Base-by-base conservation (phyloP, 2,329 filamentous ascomycete genomes). In the Xylariaceae sp. region DNA sequence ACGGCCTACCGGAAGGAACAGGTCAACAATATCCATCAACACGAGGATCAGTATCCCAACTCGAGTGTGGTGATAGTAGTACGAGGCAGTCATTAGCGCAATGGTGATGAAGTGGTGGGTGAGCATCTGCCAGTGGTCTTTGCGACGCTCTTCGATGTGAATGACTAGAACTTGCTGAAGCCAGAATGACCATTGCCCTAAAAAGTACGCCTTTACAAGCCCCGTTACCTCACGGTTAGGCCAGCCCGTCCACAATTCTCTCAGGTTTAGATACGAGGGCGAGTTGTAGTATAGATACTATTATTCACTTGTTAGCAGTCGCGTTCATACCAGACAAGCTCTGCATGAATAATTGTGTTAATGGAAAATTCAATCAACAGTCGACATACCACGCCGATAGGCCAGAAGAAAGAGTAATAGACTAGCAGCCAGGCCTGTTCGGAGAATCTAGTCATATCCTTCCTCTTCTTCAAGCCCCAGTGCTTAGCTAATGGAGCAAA, bases 101-200 rank as follows among this genome's bases (percentile, higher is more conserved):
- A 86, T 89, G 26, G 94, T 99, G 69, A 97, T 85, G 68, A 96
- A 82, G 74, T 99, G 94, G 71, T 97, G 94, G 19, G 84, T 86
- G 63, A 97, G 84, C 94, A 97, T 97, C 72, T 97, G 92, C 76
- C 84, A 88, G 72, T 96, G 87, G 66, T 99, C 94, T 74, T 97
- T 97, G 66, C 94, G 83, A 62, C 88, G 84, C 73, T 95, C 89
- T 73, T 99, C 94, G 57, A 97, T 91, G 72, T 96, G 87, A 70
- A 97, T 89, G 55, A 96, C 89, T 34, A 96, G 77, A 61, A 97
- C 88, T 73, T 96, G 91, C 74, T 97, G 92, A 47, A 96, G 72
- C 87, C 90, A 96, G 72, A 96, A 97, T 29, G 87, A 86, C 73
- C 91, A 88, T 70, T 97, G 91, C 11, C 86, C 86, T 34, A 99